Conservation (phyloP, 805 yeast genomes). For the Spathaspora sp. region DNA sequence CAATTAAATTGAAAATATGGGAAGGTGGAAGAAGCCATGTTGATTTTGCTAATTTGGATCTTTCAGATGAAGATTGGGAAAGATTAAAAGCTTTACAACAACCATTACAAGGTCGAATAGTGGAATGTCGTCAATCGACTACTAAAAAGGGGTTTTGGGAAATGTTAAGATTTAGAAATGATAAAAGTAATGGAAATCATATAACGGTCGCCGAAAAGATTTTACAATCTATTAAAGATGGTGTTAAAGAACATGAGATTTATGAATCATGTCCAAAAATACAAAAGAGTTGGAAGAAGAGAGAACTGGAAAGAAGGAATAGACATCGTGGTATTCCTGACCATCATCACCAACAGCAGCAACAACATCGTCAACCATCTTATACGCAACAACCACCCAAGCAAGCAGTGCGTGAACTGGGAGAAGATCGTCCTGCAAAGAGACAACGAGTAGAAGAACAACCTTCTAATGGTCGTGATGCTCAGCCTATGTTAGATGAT, state of each 20-base stretch:
- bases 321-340: constrained; percentile 5
- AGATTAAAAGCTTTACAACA: constrained; percentile 62
- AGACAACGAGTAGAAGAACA: constrained; percentile 7
- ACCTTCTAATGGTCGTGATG: background rate
- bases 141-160: constrained; percentile 67
- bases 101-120: constrained; percentile 85
- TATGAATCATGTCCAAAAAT: constrained; percentile 54
- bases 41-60: constrained; percentile 59
- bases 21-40: constrained; percentile 62
- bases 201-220: constrained; percentile 77
- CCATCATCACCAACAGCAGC: background rate
- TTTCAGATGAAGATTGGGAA: constrained; percentile 79
- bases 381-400: background rate
- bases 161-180: constrained; percentile 87
- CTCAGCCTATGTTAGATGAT: constrained; percentile 11
- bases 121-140: constrained; percentile 72
- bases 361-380: background rate
- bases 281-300: constrained; percentile 55
- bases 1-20: constrained; percentile 70
- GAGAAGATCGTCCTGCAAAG: constrained; percentile 4
- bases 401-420: background rate
- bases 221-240: constrained; percentile 78
- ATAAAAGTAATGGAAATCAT: constrained; percentile 86
- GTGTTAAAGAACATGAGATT: constrained; percentile 78
- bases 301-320: constrained; percentile 42